A percentile compares a stretch with the other conserved stretches of the same genome.
Conservation (phyloP, 2,329 filamentous ascomycete genomes). For the Aspergillus sp. region DNA sequence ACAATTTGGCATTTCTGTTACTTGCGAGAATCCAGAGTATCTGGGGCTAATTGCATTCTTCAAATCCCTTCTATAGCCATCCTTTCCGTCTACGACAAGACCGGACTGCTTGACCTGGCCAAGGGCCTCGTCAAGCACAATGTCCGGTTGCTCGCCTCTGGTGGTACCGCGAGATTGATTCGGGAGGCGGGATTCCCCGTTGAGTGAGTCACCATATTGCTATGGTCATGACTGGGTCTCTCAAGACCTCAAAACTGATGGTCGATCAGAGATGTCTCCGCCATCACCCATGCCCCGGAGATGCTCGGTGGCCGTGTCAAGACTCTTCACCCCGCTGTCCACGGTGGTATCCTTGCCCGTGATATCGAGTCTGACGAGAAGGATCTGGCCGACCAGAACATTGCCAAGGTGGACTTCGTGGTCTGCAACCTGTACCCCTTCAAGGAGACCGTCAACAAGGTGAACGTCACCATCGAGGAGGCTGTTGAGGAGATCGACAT, state of each 20-base stretch:
- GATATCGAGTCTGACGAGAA: slow-evolving; percentile 95
- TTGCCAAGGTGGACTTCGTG: slow-evolving; percentile 91
- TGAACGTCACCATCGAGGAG: slow-evolving; percentile 94
- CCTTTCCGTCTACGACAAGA: slow-evolving; percentile 98
- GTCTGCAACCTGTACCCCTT: slow-evolving; percentile 99
- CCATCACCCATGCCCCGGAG: slow-evolving; percentile 94
- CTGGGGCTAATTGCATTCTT: slow-evolving; percentile 12
- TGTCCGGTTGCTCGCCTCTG: slow-evolving; percentile 90
- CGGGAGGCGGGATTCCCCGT: slow-evolving; percentile 94
- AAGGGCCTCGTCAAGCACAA: slow-evolving; percentile 87
- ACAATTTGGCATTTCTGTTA: slow-evolving; percentile 19
- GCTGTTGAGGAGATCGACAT: slow-evolving; percentile 99
- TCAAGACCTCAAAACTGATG: slow-evolving; percentile 12
- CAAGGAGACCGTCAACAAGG: slow-evolving; percentile 96
- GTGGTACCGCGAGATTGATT: slow-evolving; percentile 94
- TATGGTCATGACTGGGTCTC: slow-evolving; percentile 6
- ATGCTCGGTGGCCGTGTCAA: slow-evolving; percentile 93
- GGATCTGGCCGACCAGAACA: slow-evolving; percentile 92
- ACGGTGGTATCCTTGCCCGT: slow-evolving; percentile 82
- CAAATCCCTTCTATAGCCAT: slow-evolving; percentile 63
- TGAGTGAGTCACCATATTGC: slow-evolving; percentile 63
- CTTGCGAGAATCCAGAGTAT: slow-evolving; percentile 6
- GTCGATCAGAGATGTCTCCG: slow-evolving; percentile 78
- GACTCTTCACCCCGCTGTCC: slow-evolving; percentile 93
- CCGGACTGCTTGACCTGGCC: slow-evolving; percentile 85